Conservation (phyloP, 305 asterid genomes). For the Fraxinus sp. region DNA sequence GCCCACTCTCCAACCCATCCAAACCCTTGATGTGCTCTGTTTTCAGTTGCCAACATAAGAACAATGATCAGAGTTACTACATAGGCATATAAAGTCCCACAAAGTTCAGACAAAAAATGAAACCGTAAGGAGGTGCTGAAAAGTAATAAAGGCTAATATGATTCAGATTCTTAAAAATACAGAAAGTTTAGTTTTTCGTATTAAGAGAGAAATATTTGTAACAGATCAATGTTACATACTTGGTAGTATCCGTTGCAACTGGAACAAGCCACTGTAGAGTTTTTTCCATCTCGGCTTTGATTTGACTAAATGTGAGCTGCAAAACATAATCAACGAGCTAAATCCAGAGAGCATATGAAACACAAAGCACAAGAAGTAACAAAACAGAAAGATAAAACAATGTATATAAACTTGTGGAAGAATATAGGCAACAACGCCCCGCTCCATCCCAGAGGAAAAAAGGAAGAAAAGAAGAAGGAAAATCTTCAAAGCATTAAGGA, state of each 20-base stretch:
- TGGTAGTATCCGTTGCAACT: slow-evolving; percentile 82
- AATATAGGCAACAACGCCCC: neutral
- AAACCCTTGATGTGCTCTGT: slow-evolving; percentile 97
- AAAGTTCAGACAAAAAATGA: neutral
- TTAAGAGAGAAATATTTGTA: neutral
- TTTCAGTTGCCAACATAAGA: slow-evolving; percentile 25
- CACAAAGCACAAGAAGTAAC: neutral
- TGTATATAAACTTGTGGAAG: neutral
- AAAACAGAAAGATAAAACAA: neutral
- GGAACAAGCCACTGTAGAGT: slow-evolving; percentile 97
- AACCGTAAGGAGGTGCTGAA: neutral
- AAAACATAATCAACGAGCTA: slow-evolving; percentile 29
- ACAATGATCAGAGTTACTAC: slow-evolving; percentile 24
- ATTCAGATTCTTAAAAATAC: neutral
- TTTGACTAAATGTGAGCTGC: slow-evolving; percentile 82
- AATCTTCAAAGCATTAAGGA: neutral
- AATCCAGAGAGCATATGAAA: slow-evolving; percentile 4
- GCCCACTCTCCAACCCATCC: slow-evolving; percentile 99
- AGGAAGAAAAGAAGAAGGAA: neutral
- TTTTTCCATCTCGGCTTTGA: slow-evolving; percentile 95
- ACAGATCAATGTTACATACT: slow-evolving; percentile 39
- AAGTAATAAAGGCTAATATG: neutral
- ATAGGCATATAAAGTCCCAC: neutral
- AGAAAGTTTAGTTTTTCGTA: neutral
- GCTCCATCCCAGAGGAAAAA: neutral